These are phyloP conservation scores for Tricholoma flavovirens DNA, from an alignment of 768 basidiomycete genomes.

Conservation along the genomic window DNA sequence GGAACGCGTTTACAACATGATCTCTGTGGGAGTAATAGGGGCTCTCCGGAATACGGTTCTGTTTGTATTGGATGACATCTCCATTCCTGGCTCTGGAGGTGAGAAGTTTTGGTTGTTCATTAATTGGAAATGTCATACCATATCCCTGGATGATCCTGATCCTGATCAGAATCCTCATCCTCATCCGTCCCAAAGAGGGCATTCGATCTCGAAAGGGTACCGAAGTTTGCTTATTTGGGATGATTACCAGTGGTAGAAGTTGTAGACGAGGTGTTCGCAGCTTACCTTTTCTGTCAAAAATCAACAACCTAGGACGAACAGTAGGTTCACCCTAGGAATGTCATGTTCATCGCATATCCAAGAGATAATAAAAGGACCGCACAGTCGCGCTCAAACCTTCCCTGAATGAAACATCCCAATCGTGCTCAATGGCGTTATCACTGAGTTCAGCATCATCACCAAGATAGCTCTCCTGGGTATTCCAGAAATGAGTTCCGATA, in stretches of 20 bases:
- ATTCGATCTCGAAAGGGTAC: slow-evolving; percentile 42
- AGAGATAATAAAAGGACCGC: slow-evolving; percentile 15
- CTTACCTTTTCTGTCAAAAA: slow-evolving; percentile 65
- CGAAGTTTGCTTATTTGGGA: slow-evolving; percentile 54
- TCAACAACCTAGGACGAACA: slow-evolving; percentile 57
- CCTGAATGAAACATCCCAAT: slow-evolving; percentile 59
- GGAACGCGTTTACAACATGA: slow-evolving; percentile 2
- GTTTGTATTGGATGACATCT: slow-evolving; percentile 42
- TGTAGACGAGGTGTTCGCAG: background rate
- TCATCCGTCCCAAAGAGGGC: slow-evolving; percentile 32
- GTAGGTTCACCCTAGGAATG: slow-evolving; percentile 38
- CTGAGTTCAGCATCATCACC: slow-evolving; percentile 33
- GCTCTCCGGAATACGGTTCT: slow-evolving; percentile 48
- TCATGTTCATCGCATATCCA: background rate
- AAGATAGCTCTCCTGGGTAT: slow-evolving; percentile 70
- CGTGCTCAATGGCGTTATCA: slow-evolving; percentile 30
- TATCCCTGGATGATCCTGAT: slow-evolving; percentile 12
- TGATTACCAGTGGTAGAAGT: background rate
- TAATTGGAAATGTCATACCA: slow-evolving; percentile 14
- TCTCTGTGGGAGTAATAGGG: slow-evolving; percentile 40
- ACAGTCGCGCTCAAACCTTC: slow-evolving; percentile 52
- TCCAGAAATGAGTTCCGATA: slow-evolving; percentile 77
- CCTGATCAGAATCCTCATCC: slow-evolving; percentile 11
- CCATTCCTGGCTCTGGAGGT: slow-evolving; percentile 33
- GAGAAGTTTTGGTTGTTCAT: background rate